Evolutionary conservation across 805 yeast genomes (phyloP).

Genomic region (Metschnikowia matae): DNA sequence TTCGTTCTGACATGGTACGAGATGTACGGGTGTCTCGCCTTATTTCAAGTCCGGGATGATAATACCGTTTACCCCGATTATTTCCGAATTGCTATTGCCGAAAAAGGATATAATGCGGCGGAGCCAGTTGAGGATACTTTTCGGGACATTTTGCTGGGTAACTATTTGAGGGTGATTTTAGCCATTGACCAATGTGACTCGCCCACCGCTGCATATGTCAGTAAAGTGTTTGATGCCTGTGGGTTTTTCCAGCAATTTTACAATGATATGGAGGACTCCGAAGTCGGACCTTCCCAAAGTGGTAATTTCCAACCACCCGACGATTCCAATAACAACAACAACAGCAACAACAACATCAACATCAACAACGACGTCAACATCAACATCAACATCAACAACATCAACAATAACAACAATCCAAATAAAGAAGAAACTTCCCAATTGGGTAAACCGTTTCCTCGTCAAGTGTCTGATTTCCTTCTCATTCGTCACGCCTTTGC

Average conservation of each 20-base stretch:
- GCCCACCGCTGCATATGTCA: constrained; percentile 59
- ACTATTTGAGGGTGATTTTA: constrained; percentile 53
- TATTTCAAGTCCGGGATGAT: constrained; percentile 54
- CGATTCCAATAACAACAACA: no score
- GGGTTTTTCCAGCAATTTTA: constrained; percentile 48
- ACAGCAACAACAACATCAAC: no score
- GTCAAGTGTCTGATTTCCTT: constrained; percentile 49
- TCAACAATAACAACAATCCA: no score
- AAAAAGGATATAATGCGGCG: constrained; percentile 19
- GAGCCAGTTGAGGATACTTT: constrained; percentile 36
- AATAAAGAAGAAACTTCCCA: no score
- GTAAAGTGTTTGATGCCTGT: constrained; percentile 60
- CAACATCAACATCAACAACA: no score
- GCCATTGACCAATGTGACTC: constrained; percentile 57
- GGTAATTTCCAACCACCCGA: no score
- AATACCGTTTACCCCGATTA: constrained; percentile 31
- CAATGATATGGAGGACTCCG: constrained; percentile 10
- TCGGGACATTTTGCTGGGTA: constrained; percentile 51
- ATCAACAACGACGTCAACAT: no score
- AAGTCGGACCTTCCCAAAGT: no score
- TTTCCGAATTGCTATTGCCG: constrained; percentile 29
- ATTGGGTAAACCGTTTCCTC: not conserved
- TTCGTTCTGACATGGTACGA: constrained; percentile 68
- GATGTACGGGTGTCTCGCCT: constrained; percentile 49
- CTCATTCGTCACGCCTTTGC: constrained; percentile 52